Percentiles rank a stretch among this genome's conserved stretches.
These are phyloP conservation scores for Colletotrichum filicis DNA, from an alignment of 2,329 filamentous ascomycete genomes.

Conservation along the genomic window DNA sequence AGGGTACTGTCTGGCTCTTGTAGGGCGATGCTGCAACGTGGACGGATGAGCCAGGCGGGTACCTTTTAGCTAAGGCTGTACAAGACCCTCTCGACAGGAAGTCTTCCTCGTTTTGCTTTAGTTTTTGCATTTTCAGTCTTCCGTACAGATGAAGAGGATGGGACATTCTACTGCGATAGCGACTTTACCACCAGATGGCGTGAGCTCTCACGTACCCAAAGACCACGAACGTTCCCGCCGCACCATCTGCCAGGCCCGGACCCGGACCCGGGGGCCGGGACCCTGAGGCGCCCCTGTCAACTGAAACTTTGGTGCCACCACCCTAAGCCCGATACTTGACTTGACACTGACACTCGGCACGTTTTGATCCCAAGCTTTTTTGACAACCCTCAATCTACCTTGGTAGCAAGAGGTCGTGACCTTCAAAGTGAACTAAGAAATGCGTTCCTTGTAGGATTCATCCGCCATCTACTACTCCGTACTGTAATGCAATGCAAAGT, in stretches of 20 bases:
- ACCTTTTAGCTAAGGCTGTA: neutral
- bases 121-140: neutral
- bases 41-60: neutral
- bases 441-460: too few relatives aligned
- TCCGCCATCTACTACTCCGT: neutral
- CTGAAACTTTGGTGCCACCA: slow-evolving; percentile 28
- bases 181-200: neutral
- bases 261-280: neutral
- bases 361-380: neutral
- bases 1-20: neutral
- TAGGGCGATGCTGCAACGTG: neutral
- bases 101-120: neutral
- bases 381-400: neutral
- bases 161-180: neutral
- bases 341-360: slow-evolving; percentile 17
- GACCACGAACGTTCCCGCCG: neutral
- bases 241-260: neutral
- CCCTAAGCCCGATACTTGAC: slow-evolving; percentile 10
- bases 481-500: neutral
- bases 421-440: neutral
- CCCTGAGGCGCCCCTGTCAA: slow-evolving; percentile 12
- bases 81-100: neutral
- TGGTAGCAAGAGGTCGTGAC: neutral
- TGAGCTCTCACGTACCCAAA: neutral
- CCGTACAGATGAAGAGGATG: too few relatives aligned